Evolutionary conservation across 495 filamentous ascomycete genomes (phyloP), one percentile per base, ranked within the genome.

Genomic region (Aspergillus kassunensis): DNA sequence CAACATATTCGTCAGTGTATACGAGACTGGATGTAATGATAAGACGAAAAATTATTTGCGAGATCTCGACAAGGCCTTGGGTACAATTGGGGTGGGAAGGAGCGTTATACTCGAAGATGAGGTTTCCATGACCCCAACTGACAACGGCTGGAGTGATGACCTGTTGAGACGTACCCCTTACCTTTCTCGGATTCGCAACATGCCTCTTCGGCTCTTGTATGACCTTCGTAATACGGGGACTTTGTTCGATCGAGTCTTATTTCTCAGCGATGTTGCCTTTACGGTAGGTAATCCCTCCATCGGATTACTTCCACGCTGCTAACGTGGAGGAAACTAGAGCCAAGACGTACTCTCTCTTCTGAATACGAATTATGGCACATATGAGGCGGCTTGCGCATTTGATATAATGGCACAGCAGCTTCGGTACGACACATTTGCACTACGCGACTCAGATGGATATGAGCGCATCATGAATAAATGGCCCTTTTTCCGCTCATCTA

Each of bases 391-490:
- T 13, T 96, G 90, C 66, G 80, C 87, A 0, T 69, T 95, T 52
- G 90, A 96, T 61, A 93, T 90, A 59, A 68, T 75, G 9, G 78
- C 79, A 25, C 82, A 86, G 0, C 84, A 87, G 3, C 30, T 57
- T 3, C n/a, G n/a, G n/a, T 91, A 84, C 69, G 90, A 95, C 61
- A 91, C 88, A 2, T 93, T 95, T 61, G 90, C 90, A 16, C 74
- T 92, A 6, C 85, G 90, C 2, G 90, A 95, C 62, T 68, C 71
- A 7, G 55, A 71, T 3, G 90, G 89, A 39, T 64, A 80, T 47
- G 80, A 84, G 48, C 69, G 78, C 13, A 65, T 83, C 7, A 80
- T 81, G 51, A 76, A 81, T 50, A 85, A 77, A 19, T 95, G 86
- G 81, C 90, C 90, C 0, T 95, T 85, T 69, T 96, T 96, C 59